These are phyloP conservation scores for Neobulgaria alba DNA, from an alignment of 2,329 filamentous ascomycete genomes.

Conservation along the genomic window DNA sequence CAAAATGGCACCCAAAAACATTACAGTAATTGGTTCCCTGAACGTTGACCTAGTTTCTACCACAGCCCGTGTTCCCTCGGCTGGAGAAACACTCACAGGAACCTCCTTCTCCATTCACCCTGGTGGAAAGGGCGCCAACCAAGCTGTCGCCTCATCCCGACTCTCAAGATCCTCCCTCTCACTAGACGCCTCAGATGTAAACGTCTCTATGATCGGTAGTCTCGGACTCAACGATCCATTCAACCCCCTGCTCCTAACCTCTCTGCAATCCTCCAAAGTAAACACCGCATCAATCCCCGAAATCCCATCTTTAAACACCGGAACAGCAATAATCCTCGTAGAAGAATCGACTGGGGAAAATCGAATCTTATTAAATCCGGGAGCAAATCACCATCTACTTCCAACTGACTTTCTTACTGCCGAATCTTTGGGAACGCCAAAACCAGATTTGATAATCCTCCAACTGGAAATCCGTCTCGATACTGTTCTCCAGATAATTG, in stretches of 20 bases:
- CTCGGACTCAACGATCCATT: slow-evolving; percentile 60
- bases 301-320: slow-evolving; percentile 45
- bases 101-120: slow-evolving; percentile 70
- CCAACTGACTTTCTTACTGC: slow-evolving; percentile 32
- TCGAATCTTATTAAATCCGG: slow-evolving; percentile 59
- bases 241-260: slow-evolving; percentile 47
- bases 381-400: slow-evolving; percentile 52
- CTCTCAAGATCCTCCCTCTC: slow-evolving; percentile 51
- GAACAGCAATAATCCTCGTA: slow-evolving; percentile 68
- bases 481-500: slow-evolving; percentile 55
- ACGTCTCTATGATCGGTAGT: slow-evolving; percentile 64
- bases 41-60: slow-evolving; percentile 91
- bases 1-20: slow-evolving; percentile 32
- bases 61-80: slow-evolving; percentile 71
- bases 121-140: slow-evolving; percentile 93
- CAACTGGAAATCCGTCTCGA: slow-evolving; percentile 68
- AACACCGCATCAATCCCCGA: slow-evolving; percentile 45
- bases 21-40: slow-evolving; percentile 84
- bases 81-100: slow-evolving; percentile 82
- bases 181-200: slow-evolving; percentile 22
- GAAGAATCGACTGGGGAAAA: slow-evolving; percentile 43
- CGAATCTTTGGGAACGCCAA: slow-evolving; percentile 30
- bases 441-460: slow-evolving; percentile 60
- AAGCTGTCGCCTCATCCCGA: slow-evolving; percentile 49
- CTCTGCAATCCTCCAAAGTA: slow-evolving; percentile 53